Evolutionary conservation across 176 grass and related monocot genomes (phyloP).

Genomic region (Cenchrus fungigraminus): DNA sequence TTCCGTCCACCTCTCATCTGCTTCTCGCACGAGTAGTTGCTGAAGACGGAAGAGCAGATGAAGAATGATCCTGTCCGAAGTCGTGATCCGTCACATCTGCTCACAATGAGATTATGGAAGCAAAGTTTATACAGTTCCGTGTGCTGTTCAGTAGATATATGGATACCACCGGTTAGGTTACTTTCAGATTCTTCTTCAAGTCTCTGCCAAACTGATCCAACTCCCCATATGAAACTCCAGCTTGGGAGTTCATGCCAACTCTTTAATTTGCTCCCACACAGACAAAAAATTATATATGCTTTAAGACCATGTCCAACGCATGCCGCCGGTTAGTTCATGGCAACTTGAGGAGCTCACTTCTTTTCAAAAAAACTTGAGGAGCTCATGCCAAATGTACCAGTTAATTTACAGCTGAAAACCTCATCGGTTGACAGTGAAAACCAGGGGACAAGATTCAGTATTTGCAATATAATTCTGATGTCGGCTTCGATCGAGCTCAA

Average conservation of each 20-base stretch:
- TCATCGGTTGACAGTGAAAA: constrained; percentile 31
- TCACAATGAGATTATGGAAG: constrained; percentile 19
- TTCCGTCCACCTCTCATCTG: constrained; percentile 6
- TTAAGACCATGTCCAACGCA: constrained; percentile 13
- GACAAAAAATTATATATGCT: background rate
- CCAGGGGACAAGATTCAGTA: background rate
- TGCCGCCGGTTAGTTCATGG: background rate
- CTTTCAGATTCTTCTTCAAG: constrained; percentile 17
- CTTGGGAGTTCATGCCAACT: constrained; percentile 3
- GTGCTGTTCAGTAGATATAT: background rate
- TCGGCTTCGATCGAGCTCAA: constrained; percentile 42
- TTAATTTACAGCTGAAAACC: constrained; percentile 22
- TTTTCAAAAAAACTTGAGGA: background rate
- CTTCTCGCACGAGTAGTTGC: background rate
- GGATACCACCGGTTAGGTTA: background rate
- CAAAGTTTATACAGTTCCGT: background rate
- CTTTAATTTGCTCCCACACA: background rate
- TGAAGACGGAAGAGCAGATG: constrained; percentile 9
- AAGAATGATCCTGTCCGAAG: constrained; percentile 29
- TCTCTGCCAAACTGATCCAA: background rate
- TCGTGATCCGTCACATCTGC: constrained; percentile 12
- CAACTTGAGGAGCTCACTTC: background rate
- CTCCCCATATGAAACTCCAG: constrained; percentile 8
- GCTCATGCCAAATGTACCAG: background rate
- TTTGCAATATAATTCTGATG: constrained; percentile 25